Percentiles rank a stretch among this genome's conserved stretches.
Conservation (phyloP, 1,284 basidiomycete genomes). For the Lentinus polychrous region DNA sequence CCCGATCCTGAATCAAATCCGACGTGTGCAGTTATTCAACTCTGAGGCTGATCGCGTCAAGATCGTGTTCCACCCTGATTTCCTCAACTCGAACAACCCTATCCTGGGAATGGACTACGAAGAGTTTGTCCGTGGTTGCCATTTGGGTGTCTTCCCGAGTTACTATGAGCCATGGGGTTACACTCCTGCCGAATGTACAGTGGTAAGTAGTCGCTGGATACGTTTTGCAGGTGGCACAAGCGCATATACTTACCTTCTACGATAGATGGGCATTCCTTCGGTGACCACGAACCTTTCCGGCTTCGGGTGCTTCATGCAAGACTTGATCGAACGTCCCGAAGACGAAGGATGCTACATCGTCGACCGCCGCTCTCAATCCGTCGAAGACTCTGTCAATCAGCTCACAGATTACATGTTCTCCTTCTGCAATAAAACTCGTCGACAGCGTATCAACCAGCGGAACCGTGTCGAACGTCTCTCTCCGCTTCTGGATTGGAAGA, state of each 20-base stretch:
- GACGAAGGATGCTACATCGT: slow-evolving; percentile 94
- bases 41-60: slow-evolving; percentile 80
- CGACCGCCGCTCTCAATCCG: slow-evolving; percentile 83
- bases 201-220: slow-evolving; percentile 45
- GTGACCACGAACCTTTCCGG: slow-evolving; percentile 97
- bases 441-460: slow-evolving; percentile 97
- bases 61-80: slow-evolving; percentile 98
- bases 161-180: slow-evolving; percentile 96
- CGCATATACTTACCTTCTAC: not conserved
- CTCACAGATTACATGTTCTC: slow-evolving; percentile 69
- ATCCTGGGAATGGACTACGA: slow-evolving; percentile 97
- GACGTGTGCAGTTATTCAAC: slow-evolving; percentile 92
- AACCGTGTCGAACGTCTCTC: slow-evolving; percentile 93
- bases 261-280: slow-evolving; percentile 92
- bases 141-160: slow-evolving; percentile 95
- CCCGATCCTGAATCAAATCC: slow-evolving; percentile 92
- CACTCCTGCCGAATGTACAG: slow-evolving; percentile 81
- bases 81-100: slow-evolving; percentile 96
- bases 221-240: not conserved
- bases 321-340: slow-evolving; percentile 87
- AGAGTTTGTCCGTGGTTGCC: slow-evolving; percentile 97
- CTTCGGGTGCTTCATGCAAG: slow-evolving; percentile 98
- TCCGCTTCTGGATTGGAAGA: slow-evolving; percentile 97
- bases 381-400: slow-evolving; percentile 86
- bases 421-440: slow-evolving; percentile 85